phyloP scores from a whole-genome alignment of 1,139 yeast genomes.

The Debaryomyces robertsiae region DNA sequence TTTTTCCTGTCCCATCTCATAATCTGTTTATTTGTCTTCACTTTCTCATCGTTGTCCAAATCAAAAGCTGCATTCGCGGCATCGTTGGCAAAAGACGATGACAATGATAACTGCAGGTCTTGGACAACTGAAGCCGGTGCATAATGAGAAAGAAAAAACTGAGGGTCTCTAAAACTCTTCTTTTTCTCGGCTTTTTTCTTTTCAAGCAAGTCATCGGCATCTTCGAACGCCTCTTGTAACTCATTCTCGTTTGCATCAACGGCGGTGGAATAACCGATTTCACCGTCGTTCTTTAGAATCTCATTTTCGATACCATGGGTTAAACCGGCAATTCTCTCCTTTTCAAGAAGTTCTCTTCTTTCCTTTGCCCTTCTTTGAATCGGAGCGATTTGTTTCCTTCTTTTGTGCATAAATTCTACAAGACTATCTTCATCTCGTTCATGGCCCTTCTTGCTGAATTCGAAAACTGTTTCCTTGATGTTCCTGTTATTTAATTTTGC shows the following conservation, averaged over 20 bases:
- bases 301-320: slow-evolving; percentile 76
- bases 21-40: slow-evolving; percentile 65
- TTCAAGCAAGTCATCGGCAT: slow-evolving; percentile 54
- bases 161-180: slow-evolving; percentile 73
- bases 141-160: slow-evolving; percentile 83
- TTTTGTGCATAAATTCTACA: slow-evolving; percentile 79
- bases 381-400: slow-evolving; percentile 88
- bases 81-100: slow-evolving; percentile 75
- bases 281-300: slow-evolving; percentile 55
- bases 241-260: slow-evolving; percentile 48
- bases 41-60: slow-evolving; percentile 75
- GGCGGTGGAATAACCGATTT: slow-evolving; percentile 52
- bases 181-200: slow-evolving; percentile 33
- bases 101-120: slow-evolving; percentile 72
- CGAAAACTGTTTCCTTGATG: slow-evolving; percentile 90
- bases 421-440: slow-evolving; percentile 62
- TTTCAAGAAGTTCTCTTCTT: slow-evolving; percentile 65
- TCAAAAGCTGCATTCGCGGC: slow-evolving; percentile 88
- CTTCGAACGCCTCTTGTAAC: slow-evolving; percentile 57
- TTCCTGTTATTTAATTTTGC: slow-evolving; percentile 68
- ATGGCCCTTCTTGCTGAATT: slow-evolving; percentile 61
- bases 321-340: slow-evolving; percentile 76
- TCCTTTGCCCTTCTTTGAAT: slow-evolving; percentile 79
- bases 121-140: slow-evolving; percentile 82
- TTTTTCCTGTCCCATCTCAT: slow-evolving; percentile 94